A percentile compares a stretch with the other conserved stretches of the same genome.
Evolutionary conservation across 129 eudicot genomes (phyloP).

Genomic region (Pittosporum tobira): DNA sequence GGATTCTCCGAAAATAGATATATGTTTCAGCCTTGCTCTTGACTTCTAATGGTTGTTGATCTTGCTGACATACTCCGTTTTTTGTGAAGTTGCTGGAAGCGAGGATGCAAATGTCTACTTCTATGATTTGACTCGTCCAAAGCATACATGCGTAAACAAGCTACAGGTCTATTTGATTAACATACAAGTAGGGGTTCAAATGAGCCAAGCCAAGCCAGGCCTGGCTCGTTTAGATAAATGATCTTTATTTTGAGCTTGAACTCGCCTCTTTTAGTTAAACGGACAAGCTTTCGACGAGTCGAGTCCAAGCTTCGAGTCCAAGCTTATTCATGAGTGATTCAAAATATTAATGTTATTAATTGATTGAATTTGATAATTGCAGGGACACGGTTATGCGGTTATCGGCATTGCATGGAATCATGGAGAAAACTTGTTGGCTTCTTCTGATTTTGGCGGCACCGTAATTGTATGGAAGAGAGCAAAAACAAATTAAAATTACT

Average conservation of each 20-base stretch:
- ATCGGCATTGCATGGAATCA: constrained; percentile 93
- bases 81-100: constrained; percentile 80
- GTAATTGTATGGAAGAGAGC: constrained; percentile 98
- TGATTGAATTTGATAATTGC: constrained; percentile 7
- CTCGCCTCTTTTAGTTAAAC: no score
- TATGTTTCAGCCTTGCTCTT: background rate
- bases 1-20: background rate
- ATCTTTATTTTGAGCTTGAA: no score
- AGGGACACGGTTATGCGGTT: constrained; percentile 96
- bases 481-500: constrained; percentile 41
- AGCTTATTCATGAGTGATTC: no score
- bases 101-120: constrained; percentile 93
- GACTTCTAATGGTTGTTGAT: background rate
- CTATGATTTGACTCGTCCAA: constrained; percentile 86
- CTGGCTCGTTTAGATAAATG: no score
- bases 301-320: no score
- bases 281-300: no score
- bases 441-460: constrained; percentile 97
- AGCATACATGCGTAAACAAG: constrained; percentile 87
- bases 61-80: constrained; percentile 9
- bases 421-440: constrained; percentile 91
- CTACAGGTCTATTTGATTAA: constrained; percentile 50
- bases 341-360: no score
- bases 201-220: no score
- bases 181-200: no score